Conservation (phyloP, 176 grass and related monocot genomes). For the Oryza rufipogon region DNA sequence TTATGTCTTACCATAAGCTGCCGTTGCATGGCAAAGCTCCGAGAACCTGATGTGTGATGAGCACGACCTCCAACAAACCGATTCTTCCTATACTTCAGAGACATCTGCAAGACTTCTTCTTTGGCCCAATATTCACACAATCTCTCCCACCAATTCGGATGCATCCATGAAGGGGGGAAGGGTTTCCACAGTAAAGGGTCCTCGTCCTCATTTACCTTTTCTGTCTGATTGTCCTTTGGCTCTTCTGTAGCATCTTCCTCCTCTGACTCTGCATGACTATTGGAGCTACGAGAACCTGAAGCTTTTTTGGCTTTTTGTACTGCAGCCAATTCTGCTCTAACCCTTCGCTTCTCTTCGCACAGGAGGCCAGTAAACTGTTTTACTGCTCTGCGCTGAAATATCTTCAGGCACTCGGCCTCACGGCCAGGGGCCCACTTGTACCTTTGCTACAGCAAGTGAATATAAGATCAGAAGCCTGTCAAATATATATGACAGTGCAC, state of each 20-base stretch:
- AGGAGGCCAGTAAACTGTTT: constrained; percentile 40
- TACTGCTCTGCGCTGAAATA: constrained; percentile 43
- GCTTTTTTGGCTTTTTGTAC: constrained; percentile 9
- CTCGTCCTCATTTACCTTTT: constrained; percentile 16
- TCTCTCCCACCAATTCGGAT: constrained; percentile 42
- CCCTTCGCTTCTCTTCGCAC: constrained; percentile 39
- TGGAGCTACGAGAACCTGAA: background rate
- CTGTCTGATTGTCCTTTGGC: constrained; percentile 24
- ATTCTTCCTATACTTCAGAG: constrained; percentile 40
- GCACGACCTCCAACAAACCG: constrained; percentile 33
- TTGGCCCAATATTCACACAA: constrained; percentile 48
- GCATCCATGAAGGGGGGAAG: constrained; percentile 47
- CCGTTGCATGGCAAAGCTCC: constrained; percentile 44
- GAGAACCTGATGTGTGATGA: constrained; percentile 47
- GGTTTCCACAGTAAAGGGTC: constrained; percentile 42
- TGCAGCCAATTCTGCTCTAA: constrained; percentile 30
- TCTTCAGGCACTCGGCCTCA: constrained; percentile 44
- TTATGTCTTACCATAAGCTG: constrained; percentile 43
- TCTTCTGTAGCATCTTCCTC: constrained; percentile 34
- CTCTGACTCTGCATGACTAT: constrained; percentile 3
- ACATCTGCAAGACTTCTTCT: constrained; percentile 41
- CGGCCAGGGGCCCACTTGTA: constrained; percentile 47
- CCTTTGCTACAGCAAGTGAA: constrained; percentile 41
- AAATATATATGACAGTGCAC: constrained; percentile 4
- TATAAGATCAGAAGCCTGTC: background rate